These are phyloP conservation scores for Corrigiola litoralis DNA, from an alignment of 179 eudicot species.

Conservation along the genomic window DNA sequence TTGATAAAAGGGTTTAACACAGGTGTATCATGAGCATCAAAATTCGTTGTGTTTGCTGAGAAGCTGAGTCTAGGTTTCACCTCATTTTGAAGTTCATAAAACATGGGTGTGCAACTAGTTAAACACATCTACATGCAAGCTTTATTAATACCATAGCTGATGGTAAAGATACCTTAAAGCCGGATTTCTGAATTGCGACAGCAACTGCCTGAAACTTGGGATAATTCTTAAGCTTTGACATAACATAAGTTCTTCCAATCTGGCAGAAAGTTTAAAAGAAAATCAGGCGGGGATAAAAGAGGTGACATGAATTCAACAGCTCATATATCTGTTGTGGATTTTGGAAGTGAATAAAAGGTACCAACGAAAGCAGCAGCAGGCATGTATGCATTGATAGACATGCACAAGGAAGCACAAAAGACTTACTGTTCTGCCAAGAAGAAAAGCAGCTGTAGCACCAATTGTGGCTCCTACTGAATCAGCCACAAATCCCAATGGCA, in stretches of 20 bases:
- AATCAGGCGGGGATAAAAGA: no score
- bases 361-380: background rate
- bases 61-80: no score
- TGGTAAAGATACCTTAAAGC: slow-evolving; percentile 65
- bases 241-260: slow-evolving; percentile 88
- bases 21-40: no score
- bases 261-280: slow-evolving; percentile 22
- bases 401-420: background rate
- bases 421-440: slow-evolving; percentile 90
- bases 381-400: background rate
- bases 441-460: slow-evolving; percentile 86
- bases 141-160: background rate
- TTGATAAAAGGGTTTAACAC: no score
- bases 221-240: slow-evolving; percentile 79
- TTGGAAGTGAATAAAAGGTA: background rate
- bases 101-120: background rate
- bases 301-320: background rate
- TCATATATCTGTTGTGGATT: background rate
- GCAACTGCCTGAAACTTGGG: slow-evolving; percentile 87
- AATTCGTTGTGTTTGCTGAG: no score
- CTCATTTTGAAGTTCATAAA: no score
- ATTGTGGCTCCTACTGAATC: slow-evolving; percentile 87
- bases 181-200: slow-evolving; percentile 79
- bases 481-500: slow-evolving; percentile 88
- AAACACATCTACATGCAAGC: background rate